Evolutionary conservation across 768 basidiomycete genomes (phyloP).

Genomic region (Suillus fuscotomentosus): DNA sequence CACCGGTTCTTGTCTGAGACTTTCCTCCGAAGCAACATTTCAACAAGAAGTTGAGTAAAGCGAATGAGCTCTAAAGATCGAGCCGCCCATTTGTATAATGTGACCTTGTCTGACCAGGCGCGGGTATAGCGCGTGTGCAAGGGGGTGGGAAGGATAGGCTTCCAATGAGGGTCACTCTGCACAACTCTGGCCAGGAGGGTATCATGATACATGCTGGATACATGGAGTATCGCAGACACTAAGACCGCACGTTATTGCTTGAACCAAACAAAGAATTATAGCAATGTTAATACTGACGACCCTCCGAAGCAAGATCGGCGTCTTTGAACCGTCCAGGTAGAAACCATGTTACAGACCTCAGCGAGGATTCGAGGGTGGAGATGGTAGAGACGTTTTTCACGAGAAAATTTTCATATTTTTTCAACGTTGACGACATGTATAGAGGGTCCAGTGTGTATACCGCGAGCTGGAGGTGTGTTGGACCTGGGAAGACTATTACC

Average conservation of each 20-base stretch:
- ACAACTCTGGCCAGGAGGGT: constrained; percentile 74
- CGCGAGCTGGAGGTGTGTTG: background rate
- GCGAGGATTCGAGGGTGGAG: constrained; percentile 81
- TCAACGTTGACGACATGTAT: constrained; percentile 59
- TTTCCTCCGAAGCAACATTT: constrained; percentile 83
- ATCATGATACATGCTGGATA: constrained; percentile 94
- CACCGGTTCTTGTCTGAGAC: constrained; percentile 64
- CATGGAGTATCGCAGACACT: constrained; percentile 89
- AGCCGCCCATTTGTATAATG: constrained; percentile 76
- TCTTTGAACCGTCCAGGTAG: constrained; percentile 96
- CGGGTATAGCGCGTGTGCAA: constrained; percentile 88
- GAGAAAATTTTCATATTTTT: constrained; percentile 80
- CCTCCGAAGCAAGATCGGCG: constrained; percentile 93
- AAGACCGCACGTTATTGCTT: constrained; percentile 12
- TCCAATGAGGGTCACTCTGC: constrained; percentile 64
- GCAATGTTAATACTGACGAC: constrained; percentile 58
- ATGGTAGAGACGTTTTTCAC: constrained; percentile 85
- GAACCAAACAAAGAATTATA: constrained; percentile 15
- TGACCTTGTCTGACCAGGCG: constrained; percentile 74
- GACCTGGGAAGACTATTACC: background rate
- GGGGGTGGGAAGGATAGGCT: constrained; percentile 71
- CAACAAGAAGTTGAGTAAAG: constrained; percentile 81
- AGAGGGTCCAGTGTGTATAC: background rate
- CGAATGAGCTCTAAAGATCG: constrained; percentile 73
- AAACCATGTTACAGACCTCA: constrained; percentile 93